Evolutionary conservation across 345 rosid genomes (phyloP).

Genomic region (Clausena lansium): DNA sequence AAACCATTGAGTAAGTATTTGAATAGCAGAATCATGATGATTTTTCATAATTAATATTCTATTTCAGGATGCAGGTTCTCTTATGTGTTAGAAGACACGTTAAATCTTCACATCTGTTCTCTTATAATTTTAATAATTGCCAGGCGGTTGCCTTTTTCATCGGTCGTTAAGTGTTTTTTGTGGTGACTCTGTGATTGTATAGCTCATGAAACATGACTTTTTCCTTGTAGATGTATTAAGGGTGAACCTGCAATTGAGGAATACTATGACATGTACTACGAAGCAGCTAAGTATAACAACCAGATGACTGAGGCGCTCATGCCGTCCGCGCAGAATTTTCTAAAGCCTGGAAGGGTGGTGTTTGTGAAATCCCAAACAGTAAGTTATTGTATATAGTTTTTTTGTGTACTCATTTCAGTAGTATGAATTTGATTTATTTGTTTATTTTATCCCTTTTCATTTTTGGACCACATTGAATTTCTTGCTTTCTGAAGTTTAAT

Average conservation of each 20-base stretch:
- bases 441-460: neutral
- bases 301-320: constrained; percentile 65
- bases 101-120: neutral
- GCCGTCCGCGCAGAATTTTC: constrained; percentile 47
- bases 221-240: constrained; percentile 71
- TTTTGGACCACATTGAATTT: neutral
- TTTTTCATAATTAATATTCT: neutral
- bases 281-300: constrained; percentile 46
- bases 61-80: neutral
- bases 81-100: neutral
- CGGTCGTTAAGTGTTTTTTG: neutral
- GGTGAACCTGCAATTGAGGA: constrained; percentile 94
- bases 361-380: constrained; percentile 80
- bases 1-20: constrained; percentile 69
- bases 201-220: constrained; percentile 16
- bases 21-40: constrained; percentile 16
- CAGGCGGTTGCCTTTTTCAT: neutral
- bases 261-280: constrained; percentile 66
- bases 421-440: neutral
- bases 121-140: neutral
- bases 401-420: constrained; percentile 6
- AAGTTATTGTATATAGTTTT: constrained; percentile 30
- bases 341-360: constrained; percentile 75
- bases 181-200: neutral
- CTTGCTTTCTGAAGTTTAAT: neutral